phyloP scores from a whole-genome alignment of 2,329 filamentous ascomycete species.

The Microsporum canis region DNA sequence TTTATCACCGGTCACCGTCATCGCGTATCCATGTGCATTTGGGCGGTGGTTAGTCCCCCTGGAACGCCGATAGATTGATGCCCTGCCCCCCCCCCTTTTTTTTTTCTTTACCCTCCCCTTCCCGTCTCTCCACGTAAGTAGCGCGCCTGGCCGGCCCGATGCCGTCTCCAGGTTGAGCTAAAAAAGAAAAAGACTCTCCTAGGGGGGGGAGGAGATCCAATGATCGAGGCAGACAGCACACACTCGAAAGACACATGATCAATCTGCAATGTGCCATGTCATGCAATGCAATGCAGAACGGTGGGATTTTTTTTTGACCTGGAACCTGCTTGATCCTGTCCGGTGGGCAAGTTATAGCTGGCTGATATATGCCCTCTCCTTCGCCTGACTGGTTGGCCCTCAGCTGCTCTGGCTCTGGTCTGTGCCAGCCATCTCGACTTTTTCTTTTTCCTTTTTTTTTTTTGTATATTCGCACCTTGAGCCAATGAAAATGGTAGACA shows the following conservation, averaged over 20 bases:
- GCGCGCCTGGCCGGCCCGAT: not conserved
- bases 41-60: not conserved
- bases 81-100: not conserved
- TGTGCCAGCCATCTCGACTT: not conserved
- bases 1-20: not conserved
- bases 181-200: not conserved
- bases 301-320: not conserved
- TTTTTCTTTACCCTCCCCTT: not conserved
- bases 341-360: not conserved
- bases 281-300: slow-evolving; percentile 2
- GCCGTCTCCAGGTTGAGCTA: not conserved
- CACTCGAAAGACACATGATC: not conserved
- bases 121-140: not conserved
- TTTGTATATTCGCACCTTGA: not conserved
- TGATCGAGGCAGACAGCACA: not conserved
- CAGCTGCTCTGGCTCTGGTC: not conserved
- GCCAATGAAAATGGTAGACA: not conserved
- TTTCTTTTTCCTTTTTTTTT: not conserved
- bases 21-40: not conserved
- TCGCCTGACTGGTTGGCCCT: not conserved
- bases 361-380: not conserved
- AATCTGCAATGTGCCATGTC: slow-evolving; percentile 4
- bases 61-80: not conserved
- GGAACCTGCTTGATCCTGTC: not conserved
- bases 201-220: not conserved